phyloP scores from a whole-genome alignment of 352 stramenopile species.

The Phytopythium vexans region DNA sequence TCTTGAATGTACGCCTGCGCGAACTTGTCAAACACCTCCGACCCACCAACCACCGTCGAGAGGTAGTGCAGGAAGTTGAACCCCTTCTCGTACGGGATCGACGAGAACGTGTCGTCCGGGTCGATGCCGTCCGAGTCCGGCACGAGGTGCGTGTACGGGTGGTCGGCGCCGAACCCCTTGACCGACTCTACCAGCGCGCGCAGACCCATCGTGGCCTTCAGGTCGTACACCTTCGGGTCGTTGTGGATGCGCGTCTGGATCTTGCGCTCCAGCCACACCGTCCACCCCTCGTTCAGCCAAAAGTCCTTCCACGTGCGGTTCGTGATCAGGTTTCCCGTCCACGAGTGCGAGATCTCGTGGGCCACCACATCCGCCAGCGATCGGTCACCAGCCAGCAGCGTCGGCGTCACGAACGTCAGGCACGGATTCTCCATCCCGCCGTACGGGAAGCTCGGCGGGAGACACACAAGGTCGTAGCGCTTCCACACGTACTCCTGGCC shows the following conservation, averaged over 20 bases:
- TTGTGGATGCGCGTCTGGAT: constrained; percentile 84
- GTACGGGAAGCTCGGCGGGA: constrained; percentile 94
- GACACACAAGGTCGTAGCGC: constrained; percentile 97
- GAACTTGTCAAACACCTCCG: constrained; percentile 56
- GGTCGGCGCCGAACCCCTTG: constrained; percentile 42
- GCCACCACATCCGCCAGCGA: constrained; percentile 96
- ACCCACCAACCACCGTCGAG: constrained; percentile 39
- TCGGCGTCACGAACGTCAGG: constrained; percentile 97
- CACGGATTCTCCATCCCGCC: constrained; percentile 81
- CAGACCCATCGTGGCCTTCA: constrained; percentile 51
- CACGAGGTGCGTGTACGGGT: constrained; percentile 90
- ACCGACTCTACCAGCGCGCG: constrained; percentile 40
- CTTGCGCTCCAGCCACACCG: constrained; percentile 96
- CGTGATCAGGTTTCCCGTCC: constrained; percentile 97
- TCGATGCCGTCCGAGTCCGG: constrained; percentile 86
- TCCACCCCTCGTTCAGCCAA: constrained; percentile 99
- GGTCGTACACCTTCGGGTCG: constrained; percentile 44
- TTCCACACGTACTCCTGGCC: constrained; percentile 93
- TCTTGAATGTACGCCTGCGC: constrained; percentile 83
- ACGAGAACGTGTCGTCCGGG: constrained; percentile 95
- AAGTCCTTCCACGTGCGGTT: constrained; percentile 96
- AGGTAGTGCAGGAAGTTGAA: constrained; percentile 85
- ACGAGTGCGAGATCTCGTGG: constrained; percentile 96
- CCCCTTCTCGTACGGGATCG: constrained; percentile 96
- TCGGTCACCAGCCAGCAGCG: constrained; percentile 91